Evolutionary conservation across 306 rosid genomes (phyloP), one percentile per base, ranked within the genome.

Genomic region (Lablab purpureus): DNA sequence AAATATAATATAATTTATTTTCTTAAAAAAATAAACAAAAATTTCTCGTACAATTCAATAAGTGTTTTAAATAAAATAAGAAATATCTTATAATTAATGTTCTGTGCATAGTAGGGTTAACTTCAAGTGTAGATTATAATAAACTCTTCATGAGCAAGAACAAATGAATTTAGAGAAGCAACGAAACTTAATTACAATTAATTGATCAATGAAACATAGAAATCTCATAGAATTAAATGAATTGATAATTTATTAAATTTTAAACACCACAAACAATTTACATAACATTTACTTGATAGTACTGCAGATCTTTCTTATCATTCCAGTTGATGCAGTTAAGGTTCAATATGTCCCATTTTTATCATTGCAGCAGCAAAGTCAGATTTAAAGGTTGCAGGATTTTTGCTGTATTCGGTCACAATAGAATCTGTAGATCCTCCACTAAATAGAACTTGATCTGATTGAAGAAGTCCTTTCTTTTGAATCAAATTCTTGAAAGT

Each of bases 401-500:
- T 78, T 1, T 71, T 19, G 59, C 77, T 71, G 11, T 84, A 84
- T 21, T 84, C 80, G 2, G 82, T 25, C 1, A 84, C 80, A 23
- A 71, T 34, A 15, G 51, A 7, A 41, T 76, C 80, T 0, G 82
- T 76, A 25, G 85, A 76, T 76, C 87, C 85, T 25, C 87, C 85
- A 37, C 59, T 76, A 2, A 80, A 84, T 0, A 80, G 50, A 59
- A 84, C 82, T 47, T 84, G 93, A 71, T 89, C 91, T 0, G 91
- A 80, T 36, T 50, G 81, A 19, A 89, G 87, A 72, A 89, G 88
- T 28, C 89, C 93, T 68, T 89, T 85, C 75, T 85, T 87, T 22
- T 85, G 87, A 54, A 89, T 79, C 51, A 89, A 80, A 58, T 89
- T 87, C 67, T 87, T 85, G 71, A 69, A 89, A 89, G 27, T 87